Base-by-base conservation (phyloP, 495 filamentous ascomycete genomes). In the Penicillium steckii region DNA sequence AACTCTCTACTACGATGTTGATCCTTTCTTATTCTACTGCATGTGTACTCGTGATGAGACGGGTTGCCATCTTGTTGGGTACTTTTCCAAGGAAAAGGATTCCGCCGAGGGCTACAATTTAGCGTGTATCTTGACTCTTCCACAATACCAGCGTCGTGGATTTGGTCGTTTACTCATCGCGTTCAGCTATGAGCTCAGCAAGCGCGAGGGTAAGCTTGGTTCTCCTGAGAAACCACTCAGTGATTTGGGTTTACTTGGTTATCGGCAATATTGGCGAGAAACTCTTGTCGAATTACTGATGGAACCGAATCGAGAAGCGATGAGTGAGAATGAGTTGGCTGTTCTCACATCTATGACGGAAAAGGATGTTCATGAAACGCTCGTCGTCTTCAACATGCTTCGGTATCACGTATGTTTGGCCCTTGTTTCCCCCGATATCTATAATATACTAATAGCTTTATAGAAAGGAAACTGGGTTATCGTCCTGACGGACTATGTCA, bases 1-100 rank as follows among this genome's bases (percentile, higher is more conserved):
- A 69, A 97, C 94, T 7, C 87, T 98, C n/a, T 98, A 96, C 79
- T 98, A 97, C 73, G 94, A 98, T 61, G 94, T 98, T 46, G 94
- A 98, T 63, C 94, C 94, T 8, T 98, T 98, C 71, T 75, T 97
- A 8, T 98, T 97, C 78, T 98, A 98, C 74, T 93, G 92, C 80
- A 98, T 98, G 94, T 88, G 84, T 46, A 87, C 84, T 12, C 83
- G 91, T 48, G 88, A 90, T 52, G 86, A 89, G 41, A 87, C 86
- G 44, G 94, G 94, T 8, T 93, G 86, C 65, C 94, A 97, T 64
- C 78, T 98, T 0, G 89, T 97, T 44, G 94, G 94, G 48, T 98
- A 96, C 66, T 98, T 98, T 69, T 93, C 88, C 58, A 98, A 98
- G 67, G 94, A 98, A 72, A 98, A 98, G 55, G 95, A 97, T 66